Conservation (phyloP, 352 stramenopile genomes). For the Plasmopara viticola region DNA sequence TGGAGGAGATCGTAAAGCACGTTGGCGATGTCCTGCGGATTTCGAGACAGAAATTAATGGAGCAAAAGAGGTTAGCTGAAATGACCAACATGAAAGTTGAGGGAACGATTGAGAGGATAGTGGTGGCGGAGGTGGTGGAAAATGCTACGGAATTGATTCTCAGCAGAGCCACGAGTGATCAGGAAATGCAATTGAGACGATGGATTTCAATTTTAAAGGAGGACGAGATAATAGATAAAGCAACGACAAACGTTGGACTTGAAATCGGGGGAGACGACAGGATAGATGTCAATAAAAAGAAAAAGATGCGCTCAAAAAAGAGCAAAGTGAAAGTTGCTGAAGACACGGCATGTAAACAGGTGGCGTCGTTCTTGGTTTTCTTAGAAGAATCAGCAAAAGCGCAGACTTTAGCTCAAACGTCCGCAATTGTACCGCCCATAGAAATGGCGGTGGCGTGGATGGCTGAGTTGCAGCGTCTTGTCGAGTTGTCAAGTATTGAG, state of each 20-base stretch:
- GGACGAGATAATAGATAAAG: conserved; percentile 20
- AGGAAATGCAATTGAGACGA: conserved; percentile 30
- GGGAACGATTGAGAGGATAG: conserved; percentile 29
- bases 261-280: conserved; percentile 5
- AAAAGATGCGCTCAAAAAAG: conserved; percentile 18
- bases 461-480: conserved; percentile 34
- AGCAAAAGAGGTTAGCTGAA: conserved; percentile 17
- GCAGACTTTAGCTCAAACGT: conserved; percentile 3
- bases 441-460: conserved; percentile 18
- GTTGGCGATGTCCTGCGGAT: conserved; percentile 24
- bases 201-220: conserved; percentile 43
- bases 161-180: conserved; percentile 29
- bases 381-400: conserved; percentile 25
- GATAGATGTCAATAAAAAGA: conserved; percentile 21
- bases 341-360: conserved; percentile 31
- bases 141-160: conserved; percentile 62
- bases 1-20: conserved; percentile 33
- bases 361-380: conserved; percentile 49
- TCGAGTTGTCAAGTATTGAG: conserved; percentile 37
- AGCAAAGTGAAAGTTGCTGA: conserved; percentile 22
- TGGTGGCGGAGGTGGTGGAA: conserved; percentile 54
- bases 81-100: conserved; percentile 19
- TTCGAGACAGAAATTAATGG: conserved; percentile 24
- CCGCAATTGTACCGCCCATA: not conserved
- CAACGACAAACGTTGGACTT: conserved; percentile 1